Evolutionary conservation across 2,329 filamentous ascomycete genomes (phyloP).

Genomic region (Hypoxylon sp.): DNA sequence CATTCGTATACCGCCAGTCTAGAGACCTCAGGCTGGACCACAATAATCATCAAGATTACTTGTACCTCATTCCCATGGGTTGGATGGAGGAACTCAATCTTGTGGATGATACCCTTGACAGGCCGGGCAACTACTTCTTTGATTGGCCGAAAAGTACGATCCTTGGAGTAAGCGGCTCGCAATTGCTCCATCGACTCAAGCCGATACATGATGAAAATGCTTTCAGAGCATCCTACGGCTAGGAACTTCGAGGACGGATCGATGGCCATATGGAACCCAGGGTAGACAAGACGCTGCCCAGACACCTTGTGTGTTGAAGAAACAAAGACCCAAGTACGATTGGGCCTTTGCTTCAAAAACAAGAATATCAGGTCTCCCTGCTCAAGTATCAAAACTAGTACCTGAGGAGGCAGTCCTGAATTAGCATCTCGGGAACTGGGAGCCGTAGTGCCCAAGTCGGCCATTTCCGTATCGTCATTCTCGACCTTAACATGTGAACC

Average conservation of each 20-base stretch:
- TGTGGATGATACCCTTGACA: slow-evolving; percentile 81
- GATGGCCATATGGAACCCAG: slow-evolving; percentile 76
- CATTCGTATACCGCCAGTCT: slow-evolving; percentile 72
- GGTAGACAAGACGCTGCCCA: slow-evolving; percentile 69
- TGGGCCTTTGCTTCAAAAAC: slow-evolving; percentile 67
- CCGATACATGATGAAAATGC: slow-evolving; percentile 78
- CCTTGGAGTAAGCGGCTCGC: slow-evolving; percentile 62
- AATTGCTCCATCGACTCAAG: slow-evolving; percentile 69
- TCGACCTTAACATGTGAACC: slow-evolving; percentile 55
- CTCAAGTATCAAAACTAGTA: slow-evolving; percentile 82
- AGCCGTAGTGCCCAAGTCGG: slow-evolving; percentile 47
- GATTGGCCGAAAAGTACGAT: slow-evolving; percentile 70
- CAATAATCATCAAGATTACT: slow-evolving; percentile 80
- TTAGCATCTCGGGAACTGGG: slow-evolving; percentile 30
- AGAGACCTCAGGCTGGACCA: slow-evolving; percentile 63
- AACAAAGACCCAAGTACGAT: slow-evolving; percentile 70
- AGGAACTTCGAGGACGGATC: slow-evolving; percentile 80
- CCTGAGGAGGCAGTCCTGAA: slow-evolving; percentile 75
- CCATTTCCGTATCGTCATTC: slow-evolving; percentile 57
- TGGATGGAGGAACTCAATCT: slow-evolving; percentile 88
- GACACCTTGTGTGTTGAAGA: slow-evolving; percentile 71
- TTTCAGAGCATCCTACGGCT: slow-evolving; percentile 78
- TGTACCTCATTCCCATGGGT: slow-evolving; percentile 73
- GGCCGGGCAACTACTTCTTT: slow-evolving; percentile 58
- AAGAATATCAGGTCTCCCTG: slow-evolving; percentile 82